A percentile compares a stretch with the other conserved stretches of the same genome.
phyloP scores from a whole-genome alignment of 495 filamentous ascomycete genomes.

The Coniosporium apollinis region DNA sequence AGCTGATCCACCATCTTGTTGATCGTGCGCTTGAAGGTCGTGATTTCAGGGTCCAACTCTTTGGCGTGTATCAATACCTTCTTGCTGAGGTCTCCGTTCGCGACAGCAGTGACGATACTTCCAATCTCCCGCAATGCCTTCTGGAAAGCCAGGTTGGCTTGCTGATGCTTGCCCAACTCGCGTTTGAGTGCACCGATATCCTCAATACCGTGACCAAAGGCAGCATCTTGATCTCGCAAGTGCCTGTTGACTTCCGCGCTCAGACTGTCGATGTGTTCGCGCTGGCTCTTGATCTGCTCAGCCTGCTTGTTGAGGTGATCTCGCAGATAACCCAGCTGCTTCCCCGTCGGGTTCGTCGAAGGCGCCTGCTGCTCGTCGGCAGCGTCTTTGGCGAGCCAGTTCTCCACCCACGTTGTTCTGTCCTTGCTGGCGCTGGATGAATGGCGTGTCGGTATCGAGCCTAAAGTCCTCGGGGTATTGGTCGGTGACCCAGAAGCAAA shows the following conservation, averaged over 20 bases:
- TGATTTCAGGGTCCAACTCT: conserved; percentile 98
- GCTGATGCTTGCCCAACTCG: conserved; percentile 88
- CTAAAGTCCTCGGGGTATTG: neutral
- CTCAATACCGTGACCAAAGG: conserved; percentile 27
- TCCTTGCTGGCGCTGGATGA: conserved; percentile 14
- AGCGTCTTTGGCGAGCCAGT: conserved; percentile 18
- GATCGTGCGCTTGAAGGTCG: conserved; percentile 93
- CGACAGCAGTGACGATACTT: conserved; percentile 88
- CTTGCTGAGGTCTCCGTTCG: conserved; percentile 90
- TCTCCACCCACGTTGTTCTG: conserved; percentile 22
- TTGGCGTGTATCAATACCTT: conserved; percentile 92
- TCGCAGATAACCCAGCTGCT: conserved; percentile 30
- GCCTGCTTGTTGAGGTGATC: conserved; percentile 34
- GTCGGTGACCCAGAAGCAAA: conserved; percentile 10
- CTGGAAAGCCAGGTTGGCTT: conserved; percentile 96
- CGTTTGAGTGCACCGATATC: conserved; percentile 61
- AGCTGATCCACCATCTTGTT: conserved; percentile 99
- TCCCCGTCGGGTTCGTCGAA: conserved; percentile 21
- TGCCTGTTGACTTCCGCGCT: conserved; percentile 25
- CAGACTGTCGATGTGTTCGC: conserved; percentile 34
- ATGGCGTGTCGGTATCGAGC: conserved; percentile 8
- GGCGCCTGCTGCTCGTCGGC: conserved; percentile 14
- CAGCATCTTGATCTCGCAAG: conserved; percentile 39
- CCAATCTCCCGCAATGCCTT: conserved; percentile 95
- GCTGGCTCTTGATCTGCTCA: conserved; percentile 39